Conservation (phyloP, 208 protist genomes). For the Acanthamoeba sp. region DNA sequence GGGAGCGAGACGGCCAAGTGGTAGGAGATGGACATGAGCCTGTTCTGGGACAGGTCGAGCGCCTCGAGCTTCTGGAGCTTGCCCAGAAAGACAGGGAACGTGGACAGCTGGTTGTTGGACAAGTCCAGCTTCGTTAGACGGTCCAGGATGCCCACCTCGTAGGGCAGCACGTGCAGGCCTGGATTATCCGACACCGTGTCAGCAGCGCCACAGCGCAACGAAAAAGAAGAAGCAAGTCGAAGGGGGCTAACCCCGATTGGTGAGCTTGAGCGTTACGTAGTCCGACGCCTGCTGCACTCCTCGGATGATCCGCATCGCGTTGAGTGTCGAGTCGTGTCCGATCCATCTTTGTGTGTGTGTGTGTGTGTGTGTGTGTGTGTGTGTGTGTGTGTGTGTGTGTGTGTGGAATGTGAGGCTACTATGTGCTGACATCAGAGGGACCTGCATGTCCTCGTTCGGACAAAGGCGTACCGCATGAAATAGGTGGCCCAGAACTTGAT, state of each 20-base stretch:
- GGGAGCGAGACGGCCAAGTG: constrained; percentile 31
- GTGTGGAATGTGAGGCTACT: neutral
- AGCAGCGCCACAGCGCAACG: too few relatives aligned
- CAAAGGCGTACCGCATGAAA: neutral
- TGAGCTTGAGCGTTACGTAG: neutral
- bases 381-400: neutral
- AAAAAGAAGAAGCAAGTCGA: neutral
- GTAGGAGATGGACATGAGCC: constrained; percentile 28
- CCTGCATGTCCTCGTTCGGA: neutral
- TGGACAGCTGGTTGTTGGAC: neutral
- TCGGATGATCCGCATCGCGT: constrained; percentile 1
- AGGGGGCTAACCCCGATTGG: neutral
- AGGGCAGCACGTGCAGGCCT: constrained; percentile 7
- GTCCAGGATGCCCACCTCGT: constrained; percentile 8
- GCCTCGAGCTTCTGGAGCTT: neutral
- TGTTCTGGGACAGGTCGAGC: constrained; percentile 19
- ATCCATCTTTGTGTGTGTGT: neutral
- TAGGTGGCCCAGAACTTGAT: constrained; percentile 57
- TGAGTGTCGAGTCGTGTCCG: neutral
- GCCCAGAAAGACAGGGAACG: constrained; percentile 38
- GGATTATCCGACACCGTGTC: neutral
- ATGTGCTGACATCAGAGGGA: neutral
- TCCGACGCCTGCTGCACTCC: neutral
- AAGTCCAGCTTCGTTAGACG: neutral
- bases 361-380: neutral